Percentiles rank a stretch among this genome's conserved stretches.
phyloP scores from a whole-genome alignment of 1,284 basidiomycete species.

The Trichosporon ovoides region DNA sequence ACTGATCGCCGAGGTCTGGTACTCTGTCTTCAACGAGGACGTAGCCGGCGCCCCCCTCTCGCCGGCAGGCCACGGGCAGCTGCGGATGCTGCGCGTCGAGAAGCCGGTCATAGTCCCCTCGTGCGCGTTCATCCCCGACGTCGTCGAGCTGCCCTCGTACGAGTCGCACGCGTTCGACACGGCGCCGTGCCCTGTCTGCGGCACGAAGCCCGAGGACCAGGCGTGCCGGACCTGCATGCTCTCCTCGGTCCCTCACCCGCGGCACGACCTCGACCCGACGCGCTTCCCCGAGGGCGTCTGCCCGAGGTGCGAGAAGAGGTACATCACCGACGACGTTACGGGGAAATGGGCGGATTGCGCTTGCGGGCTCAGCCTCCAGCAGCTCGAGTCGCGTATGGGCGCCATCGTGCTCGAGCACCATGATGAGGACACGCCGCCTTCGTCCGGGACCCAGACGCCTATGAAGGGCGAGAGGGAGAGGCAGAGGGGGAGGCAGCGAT shows the following conservation, averaged over 20 bases:
- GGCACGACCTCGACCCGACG: constrained; percentile 30
- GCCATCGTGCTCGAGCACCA: constrained; percentile 5
- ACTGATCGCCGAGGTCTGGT: constrained; percentile 36
- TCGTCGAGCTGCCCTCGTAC: constrained; percentile 21
- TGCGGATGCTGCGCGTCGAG: constrained; percentile 12
- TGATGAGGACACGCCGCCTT: not conserved
- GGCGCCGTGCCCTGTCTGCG: constrained; percentile 22
- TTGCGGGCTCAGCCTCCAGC: constrained; percentile 21
- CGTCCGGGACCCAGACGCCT: not conserved
- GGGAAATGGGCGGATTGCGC: constrained; percentile 27
- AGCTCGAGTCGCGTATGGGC: constrained; percentile 23
- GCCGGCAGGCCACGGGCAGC: constrained; percentile 2
- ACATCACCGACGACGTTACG: constrained; percentile 21
- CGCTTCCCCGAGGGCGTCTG: constrained; percentile 31
- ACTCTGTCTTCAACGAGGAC: constrained; percentile 36
- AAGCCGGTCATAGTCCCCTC: constrained; percentile 12
- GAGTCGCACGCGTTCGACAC: constrained; percentile 15
- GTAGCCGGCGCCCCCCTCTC: constrained; percentile 15
- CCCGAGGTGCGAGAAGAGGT: constrained; percentile 23
- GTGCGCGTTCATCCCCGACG: constrained; percentile 21
- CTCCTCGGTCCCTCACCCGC: constrained; percentile 23
- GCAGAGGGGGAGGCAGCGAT: not conserved
- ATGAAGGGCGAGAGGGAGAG: not conserved
- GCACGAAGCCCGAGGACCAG: constrained; percentile 13
- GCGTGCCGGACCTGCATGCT: constrained; percentile 25